phyloP scores from a whole-genome alignment of 495 filamentous ascomycete species.

The Rusavskia elegans region DNA sequence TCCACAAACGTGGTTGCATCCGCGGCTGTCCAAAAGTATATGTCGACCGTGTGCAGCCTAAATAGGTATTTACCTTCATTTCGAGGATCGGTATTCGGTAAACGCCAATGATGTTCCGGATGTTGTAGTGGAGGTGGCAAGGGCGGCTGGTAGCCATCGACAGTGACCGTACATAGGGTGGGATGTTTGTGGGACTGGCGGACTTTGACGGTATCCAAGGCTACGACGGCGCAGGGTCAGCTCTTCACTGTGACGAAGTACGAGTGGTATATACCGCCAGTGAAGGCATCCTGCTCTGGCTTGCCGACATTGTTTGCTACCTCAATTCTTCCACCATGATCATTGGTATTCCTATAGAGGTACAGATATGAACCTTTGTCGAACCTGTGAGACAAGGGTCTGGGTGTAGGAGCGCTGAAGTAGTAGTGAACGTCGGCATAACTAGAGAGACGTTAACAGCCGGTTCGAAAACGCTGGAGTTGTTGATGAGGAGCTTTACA shows the following conservation, averaged over 20 bases:
- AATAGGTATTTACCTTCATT: slow-evolving; percentile 58
- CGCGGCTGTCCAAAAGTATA: slow-evolving; percentile 75
- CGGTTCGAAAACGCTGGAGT: too few relatives aligned
- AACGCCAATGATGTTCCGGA: slow-evolving; percentile 46
- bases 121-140: slow-evolving; percentile 19
- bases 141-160: slow-evolving; percentile 35
- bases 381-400: slow-evolving; percentile 70
- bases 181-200: slow-evolving; percentile 54
- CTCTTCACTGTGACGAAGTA: background rate
- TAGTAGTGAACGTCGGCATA: slow-evolving; percentile 86
- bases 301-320: slow-evolving; percentile 78
- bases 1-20: slow-evolving; percentile 65
- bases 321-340: slow-evolving; percentile 57
- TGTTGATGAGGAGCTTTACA: background rate
- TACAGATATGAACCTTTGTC: slow-evolving; percentile 83
- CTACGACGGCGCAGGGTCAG: background rate
- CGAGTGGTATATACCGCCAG: slow-evolving; percentile 48
- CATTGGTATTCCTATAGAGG: slow-evolving; percentile 57
- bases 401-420: slow-evolving; percentile 53
- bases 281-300: slow-evolving; percentile 78
- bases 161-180: slow-evolving; percentile 56
- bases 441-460: slow-evolving; percentile 25
- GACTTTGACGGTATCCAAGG: slow-evolving; percentile 10
- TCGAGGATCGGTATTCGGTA: slow-evolving; percentile 52
- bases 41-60: slow-evolving; percentile 66